These are phyloP conservation scores for Chlorella vulgaris DNA, from an alignment of 139 green algal genomes.

Conservation along the genomic window DNA sequence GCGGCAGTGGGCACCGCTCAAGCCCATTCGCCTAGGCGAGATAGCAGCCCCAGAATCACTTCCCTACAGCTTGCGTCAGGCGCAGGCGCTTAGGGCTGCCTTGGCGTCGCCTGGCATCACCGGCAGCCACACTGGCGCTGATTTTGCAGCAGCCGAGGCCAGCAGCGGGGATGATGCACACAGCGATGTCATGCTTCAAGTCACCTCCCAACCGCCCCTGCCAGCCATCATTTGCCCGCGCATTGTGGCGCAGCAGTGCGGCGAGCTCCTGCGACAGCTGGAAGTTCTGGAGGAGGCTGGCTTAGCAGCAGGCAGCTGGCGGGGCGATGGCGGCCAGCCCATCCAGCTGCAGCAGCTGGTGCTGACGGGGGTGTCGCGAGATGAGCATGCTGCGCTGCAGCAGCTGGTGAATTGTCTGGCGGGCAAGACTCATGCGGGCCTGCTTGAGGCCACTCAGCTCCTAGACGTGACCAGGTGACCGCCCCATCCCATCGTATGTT, in stretches of 20 bases:
- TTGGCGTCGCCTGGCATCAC: background rate
- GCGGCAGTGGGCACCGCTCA: background rate
- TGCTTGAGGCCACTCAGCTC: constrained; percentile 1
- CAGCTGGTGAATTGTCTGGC: constrained; percentile 21
- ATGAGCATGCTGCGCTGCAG: constrained; percentile 17
- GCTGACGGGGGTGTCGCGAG: background rate
- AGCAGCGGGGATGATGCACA: too few species aligned
- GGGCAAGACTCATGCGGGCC: constrained; percentile 6
- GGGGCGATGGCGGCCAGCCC: too few species aligned
- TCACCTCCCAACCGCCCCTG: background rate
- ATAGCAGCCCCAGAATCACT: background rate
- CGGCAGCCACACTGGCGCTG: background rate
- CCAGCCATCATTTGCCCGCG: background rate
- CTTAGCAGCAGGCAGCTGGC: too few species aligned
- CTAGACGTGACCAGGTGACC: constrained; percentile 4
- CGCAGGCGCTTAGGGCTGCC: background rate
- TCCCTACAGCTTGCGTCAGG: constrained; percentile 4
- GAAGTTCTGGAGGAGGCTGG: background rate
- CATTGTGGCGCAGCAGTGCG: background rate
- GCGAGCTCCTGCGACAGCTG: background rate
- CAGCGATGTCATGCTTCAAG: background rate
- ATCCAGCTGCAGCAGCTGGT: too few species aligned
- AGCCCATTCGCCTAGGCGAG: background rate
- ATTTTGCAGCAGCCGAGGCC: background rate
- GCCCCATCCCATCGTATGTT: too few species aligned